Evolutionary conservation across 2,329 filamentous ascomycete genomes (phyloP), one percentile per base, ranked within the genome.

Genomic region (Penicillium expansum): DNA sequence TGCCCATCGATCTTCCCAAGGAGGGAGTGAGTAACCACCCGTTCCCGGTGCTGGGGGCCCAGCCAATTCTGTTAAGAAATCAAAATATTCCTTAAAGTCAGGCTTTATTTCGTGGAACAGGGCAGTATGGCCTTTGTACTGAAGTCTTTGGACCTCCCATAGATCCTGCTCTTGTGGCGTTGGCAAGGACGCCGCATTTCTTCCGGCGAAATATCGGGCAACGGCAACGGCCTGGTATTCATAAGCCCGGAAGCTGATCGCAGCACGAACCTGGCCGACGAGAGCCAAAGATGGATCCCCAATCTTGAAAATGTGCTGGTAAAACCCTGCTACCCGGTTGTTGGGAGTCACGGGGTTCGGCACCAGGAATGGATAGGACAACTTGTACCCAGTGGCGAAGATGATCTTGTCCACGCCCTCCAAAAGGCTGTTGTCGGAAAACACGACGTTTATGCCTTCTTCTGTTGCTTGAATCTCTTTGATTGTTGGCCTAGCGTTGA

Each of bases 11-110:
- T 71, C 67, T 20, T 77, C 73, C 55, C 74, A 80, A 0, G 64
- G 66, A 2, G 74, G 73, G 43, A 80, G 59, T 8, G 60, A 58
- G 16, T 75, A 70, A 1, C 71, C 74, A 0, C 64, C 70, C 0
- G 73, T 76, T 1, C 70, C 75, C 5, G 65, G 56, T 0, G 67
- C 70, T 7, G 77, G 73, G 1, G 75, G 68, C 0, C 77, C 76
- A 1, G 77, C 76, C 16, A 79, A 65, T 0, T 62, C 64, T 2
- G 72, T 63, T 27, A 79, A 61, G 11, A 72, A 70, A 53, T 76
- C 71, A 48, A 78, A 79, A 53, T 74, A 78, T 0, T 67, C 67
- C 22, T 71, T 67, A 35, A 76, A 78, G 52, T 79, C 68, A 14
- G 66, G 62, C 42, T 61, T 62, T 18, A 71, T 58, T 18, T 66